Evolutionary conservation across 179 eudicot genomes (phyloP), one percentile per base, ranked within the genome.

Genomic region (Actinidia chinensis): DNA sequence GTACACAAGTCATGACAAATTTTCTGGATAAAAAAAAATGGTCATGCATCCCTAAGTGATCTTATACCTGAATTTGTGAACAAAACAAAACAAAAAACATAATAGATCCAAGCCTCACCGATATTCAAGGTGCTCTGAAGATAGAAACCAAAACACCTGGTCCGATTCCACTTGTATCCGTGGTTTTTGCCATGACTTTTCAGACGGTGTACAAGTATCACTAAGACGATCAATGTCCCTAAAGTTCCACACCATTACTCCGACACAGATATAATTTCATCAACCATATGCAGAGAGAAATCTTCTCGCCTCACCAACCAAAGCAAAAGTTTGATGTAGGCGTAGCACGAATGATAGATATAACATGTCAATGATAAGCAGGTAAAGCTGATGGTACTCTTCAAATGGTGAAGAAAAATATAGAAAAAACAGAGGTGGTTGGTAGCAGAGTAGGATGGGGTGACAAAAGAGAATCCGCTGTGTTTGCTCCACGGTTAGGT

Each of bases 401-500:
- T 87, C 85, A 80, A 75, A 94, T 89, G 84, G 98, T 83, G 83
- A 94, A 96, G 80, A 89, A 96, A 63, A n/a, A n/a, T n/a, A 90
- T 90, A 79, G 94, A 94, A 89, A 96, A 96, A 77, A 90, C 94
- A 17, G 99, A 94, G 44, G 93, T 91, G 18, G 99, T 96, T 73
- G 99, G 98, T 74, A 96, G 80, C 66, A 96, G 88, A 96, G 94
- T 79, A 94, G 83, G 46, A 94, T 6, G 93, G 99, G 15, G 97
- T 92, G 82, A 96, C 90, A 66, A 96, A 43, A 96, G 95, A 76
- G 98, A 91, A 51, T 98, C 98, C n/a, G n/a, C 97, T 74, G 94
- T 84, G 71, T 96, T 80, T 96, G 98, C 84, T 96, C 98, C 75
- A 94, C 97, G 40, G 88, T 90, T 84, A 92, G 92, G 80, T 92